A percentile compares a stretch with the other conserved stretches of the same genome.
Evolutionary conservation across 495 filamentous ascomycete genomes (phyloP).

Genomic region (Platismatia glauca): DNA sequence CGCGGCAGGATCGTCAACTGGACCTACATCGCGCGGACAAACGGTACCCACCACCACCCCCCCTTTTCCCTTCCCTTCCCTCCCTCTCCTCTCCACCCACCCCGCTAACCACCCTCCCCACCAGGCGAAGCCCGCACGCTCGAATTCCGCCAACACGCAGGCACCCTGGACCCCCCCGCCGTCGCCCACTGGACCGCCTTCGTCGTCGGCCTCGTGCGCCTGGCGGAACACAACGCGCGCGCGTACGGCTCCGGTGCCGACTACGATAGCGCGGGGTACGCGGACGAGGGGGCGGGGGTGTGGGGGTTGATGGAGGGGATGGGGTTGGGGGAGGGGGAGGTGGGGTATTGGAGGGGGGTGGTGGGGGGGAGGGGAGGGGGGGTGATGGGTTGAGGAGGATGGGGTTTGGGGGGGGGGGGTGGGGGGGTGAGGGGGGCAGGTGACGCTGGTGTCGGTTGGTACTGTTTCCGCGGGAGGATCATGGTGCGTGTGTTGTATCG

Average conservation of each 20-base stretch:
- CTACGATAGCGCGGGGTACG: not conserved
- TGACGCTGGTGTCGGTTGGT: no score
- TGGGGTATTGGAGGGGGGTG: not conserved
- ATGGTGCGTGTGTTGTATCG: no score
- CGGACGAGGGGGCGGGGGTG: not conserved
- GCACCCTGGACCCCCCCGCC: slow-evolving; percentile 27
- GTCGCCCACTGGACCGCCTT: slow-evolving; percentile 29
- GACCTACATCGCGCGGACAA: slow-evolving; percentile 6
- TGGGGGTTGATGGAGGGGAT: slow-evolving; percentile 2
- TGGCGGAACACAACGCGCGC: slow-evolving; percentile 4
- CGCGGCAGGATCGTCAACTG: slow-evolving; percentile 13
- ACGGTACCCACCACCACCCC: not conserved
- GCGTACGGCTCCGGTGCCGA: not conserved
- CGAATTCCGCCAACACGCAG: slow-evolving; percentile 38
- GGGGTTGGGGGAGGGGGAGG: not conserved
- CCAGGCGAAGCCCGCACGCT: slow-evolving; percentile 16
- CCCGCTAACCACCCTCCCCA: not conserved
- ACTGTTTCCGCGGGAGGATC: no score
- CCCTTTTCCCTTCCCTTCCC: not conserved
- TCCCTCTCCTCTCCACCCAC: not conserved
- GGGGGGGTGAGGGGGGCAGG: not conserved
- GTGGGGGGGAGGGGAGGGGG: not conserved
- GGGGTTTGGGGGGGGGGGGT: slow-evolving; percentile 10
- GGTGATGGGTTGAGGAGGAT: not conserved
- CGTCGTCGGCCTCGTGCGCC: slow-evolving; percentile 26